Evolutionary conservation across 2,329 filamentous ascomycete species (phyloP).

Genomic region (Xylariaceae sp.): DNA sequence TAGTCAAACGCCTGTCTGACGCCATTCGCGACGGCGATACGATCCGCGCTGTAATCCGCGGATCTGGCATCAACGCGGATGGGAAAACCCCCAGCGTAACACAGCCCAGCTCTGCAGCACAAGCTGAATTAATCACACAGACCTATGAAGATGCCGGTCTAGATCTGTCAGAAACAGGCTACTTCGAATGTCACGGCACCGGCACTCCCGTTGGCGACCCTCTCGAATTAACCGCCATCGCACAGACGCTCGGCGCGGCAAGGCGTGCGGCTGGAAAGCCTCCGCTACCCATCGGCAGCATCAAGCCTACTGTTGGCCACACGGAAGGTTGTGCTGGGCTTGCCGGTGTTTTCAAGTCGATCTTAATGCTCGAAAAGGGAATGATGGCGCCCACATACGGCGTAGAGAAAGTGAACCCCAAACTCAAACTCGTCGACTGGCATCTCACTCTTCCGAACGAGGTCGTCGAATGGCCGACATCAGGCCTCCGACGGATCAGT

Average conservation of each 20-base stretch:
- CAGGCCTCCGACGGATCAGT: not conserved
- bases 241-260: not conserved
- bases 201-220: not conserved
- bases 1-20: conserved; percentile 35
- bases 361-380: not conserved
- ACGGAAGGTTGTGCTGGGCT: conserved; percentile 2
- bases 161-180: not conserved
- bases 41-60: not conserved
- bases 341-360: not conserved
- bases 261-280: not conserved
- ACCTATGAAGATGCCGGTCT: not conserved
- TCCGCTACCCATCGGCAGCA: not conserved
- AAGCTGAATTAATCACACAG: not conserved
- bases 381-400: not conserved
- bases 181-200: not conserved
- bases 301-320: not conserved
- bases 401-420: not conserved
- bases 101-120: not conserved
- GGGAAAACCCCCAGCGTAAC: not conserved
- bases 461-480: not conserved
- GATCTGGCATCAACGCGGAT: not conserved
- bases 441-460: not conserved
- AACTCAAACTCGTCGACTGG: not conserved
- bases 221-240: not conserved
- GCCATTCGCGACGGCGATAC: conserved; percentile 31